Evolutionary conservation across 371 early-diverging fungal species (phyloP).

Genomic region (Lichtheimia hyalospora): DNA sequence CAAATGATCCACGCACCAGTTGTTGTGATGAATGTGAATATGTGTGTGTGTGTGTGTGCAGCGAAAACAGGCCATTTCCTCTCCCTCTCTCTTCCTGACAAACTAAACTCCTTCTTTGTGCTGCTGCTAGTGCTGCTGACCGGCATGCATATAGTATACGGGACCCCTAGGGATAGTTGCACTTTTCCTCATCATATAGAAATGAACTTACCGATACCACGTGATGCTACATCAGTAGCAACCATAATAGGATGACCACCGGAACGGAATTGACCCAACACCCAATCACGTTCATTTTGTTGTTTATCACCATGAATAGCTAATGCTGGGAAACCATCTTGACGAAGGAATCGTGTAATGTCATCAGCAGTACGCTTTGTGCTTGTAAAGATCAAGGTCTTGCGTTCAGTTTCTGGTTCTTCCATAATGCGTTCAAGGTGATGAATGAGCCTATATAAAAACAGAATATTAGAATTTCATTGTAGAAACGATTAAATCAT

Average conservation of each 20-base stretch:
- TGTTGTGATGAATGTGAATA: neutral
- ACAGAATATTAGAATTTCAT: neutral
- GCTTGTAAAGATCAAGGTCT: conserved; percentile 97
- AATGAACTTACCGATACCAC: conserved; percentile 93
- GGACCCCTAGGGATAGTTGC: conserved; percentile 11
- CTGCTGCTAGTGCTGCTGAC: neutral
- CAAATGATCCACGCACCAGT: too few species aligned
- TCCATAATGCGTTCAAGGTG: conserved; percentile 80
- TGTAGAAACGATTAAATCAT: neutral
- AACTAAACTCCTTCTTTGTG: too few species aligned
- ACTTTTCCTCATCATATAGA: conserved; percentile 9
- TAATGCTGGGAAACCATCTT: conserved; percentile 94
- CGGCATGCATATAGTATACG: conserved; percentile 2
- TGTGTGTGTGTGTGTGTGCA: too few species aligned
- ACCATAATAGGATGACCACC: conserved; percentile 94
- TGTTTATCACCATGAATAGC: conserved; percentile 99
- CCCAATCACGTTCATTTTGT: conserved; percentile 98
- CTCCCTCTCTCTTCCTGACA: conserved; percentile 1
- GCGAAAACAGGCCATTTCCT: too few species aligned
- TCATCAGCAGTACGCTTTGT: conserved; percentile 99
- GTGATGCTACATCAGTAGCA: conserved; percentile 99
- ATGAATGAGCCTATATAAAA: conserved; percentile 51
- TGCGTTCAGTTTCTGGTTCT: conserved; percentile 66
- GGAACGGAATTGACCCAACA: conserved; percentile 88
- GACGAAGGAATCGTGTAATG: conserved; percentile 86